Conservation (phyloP, 2,329 filamentous ascomycete genomes). For the Onygena corvina region DNA sequence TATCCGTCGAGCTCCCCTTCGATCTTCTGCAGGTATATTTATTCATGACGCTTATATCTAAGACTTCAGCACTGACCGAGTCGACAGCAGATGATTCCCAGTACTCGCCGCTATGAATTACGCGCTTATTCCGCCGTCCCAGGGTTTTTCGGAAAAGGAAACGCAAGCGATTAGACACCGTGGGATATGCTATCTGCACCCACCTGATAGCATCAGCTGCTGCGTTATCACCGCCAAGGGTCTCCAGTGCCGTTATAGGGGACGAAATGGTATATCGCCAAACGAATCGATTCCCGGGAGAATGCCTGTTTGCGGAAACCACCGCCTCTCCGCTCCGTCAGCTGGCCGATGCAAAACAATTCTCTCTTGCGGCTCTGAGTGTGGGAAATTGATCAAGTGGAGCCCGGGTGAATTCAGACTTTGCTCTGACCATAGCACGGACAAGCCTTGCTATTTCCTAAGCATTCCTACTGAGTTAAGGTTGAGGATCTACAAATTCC, state of each 20-base stretch:
- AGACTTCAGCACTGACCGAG: neutral
- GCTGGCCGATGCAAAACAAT: neutral
- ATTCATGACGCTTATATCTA: neutral
- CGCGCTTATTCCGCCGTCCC: neutral
- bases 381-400: neutral
- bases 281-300: neutral
- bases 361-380: neutral
- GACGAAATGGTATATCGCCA: neutral
- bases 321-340: neutral
- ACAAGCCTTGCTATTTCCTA: neutral
- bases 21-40: neutral
- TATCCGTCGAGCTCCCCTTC: neutral
- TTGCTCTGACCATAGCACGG: neutral
- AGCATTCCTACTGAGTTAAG: neutral
- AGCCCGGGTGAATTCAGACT: slow-evolving; percentile 1
- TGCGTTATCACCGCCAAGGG: neutral
- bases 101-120: neutral
- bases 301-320: neutral
- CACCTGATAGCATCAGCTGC: neutral
- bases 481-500: neutral
- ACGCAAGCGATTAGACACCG: neutral
- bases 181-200: neutral
- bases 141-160: neutral
- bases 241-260: neutral
- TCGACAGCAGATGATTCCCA: neutral